Percentiles rank a stretch among this genome's conserved stretches.
These are phyloP conservation scores for Cladophialophora yegresii DNA, from an alignment of 2,329 filamentous ascomycete species.

Conservation along the genomic window DNA sequence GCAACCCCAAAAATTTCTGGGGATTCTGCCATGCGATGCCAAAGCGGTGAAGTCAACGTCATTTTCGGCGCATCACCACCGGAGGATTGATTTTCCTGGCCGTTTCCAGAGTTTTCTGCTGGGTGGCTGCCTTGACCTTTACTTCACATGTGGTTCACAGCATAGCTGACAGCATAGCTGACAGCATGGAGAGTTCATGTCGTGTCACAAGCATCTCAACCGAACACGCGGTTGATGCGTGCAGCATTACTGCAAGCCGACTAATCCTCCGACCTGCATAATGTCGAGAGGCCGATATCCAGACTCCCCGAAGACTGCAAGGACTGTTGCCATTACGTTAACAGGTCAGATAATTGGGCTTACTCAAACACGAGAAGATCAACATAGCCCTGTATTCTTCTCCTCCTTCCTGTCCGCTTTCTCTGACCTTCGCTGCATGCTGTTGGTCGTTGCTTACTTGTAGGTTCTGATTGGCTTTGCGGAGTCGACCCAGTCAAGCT, in stretches of 20 bases:
- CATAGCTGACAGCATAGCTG: not conserved
- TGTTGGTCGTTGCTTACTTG: not conserved
- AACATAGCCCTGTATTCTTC: not conserved
- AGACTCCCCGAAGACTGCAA: not conserved
- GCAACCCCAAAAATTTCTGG: slow-evolving; percentile 18
- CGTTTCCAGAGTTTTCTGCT: not conserved
- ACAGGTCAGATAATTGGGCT: not conserved
- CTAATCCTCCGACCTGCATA: not conserved
- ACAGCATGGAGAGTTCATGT: not conserved
- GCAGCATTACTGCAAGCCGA: not conserved
- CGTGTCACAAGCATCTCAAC: not conserved
- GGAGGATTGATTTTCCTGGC: not conserved
- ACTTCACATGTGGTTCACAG: not conserved
- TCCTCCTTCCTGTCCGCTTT: not conserved
- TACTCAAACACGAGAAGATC: slow-evolving; percentile 4
- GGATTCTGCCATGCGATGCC: slow-evolving; percentile 22
- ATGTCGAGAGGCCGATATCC: not conserved
- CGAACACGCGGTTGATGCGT: not conserved
- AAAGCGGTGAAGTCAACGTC: slow-evolving; percentile 20
- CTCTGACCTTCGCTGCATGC: not conserved
- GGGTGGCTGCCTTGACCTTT: not conserved
- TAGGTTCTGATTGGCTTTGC: slow-evolving; percentile 7
- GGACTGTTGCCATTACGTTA: not conserved
- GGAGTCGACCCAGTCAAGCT: not conserved
- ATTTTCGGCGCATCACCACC: not conserved